Percentiles rank a stretch among this genome's conserved stretches.
Evolutionary conservation across 2,329 filamentous ascomycete genomes (phyloP).

Genomic region (Fusarium sp.): DNA sequence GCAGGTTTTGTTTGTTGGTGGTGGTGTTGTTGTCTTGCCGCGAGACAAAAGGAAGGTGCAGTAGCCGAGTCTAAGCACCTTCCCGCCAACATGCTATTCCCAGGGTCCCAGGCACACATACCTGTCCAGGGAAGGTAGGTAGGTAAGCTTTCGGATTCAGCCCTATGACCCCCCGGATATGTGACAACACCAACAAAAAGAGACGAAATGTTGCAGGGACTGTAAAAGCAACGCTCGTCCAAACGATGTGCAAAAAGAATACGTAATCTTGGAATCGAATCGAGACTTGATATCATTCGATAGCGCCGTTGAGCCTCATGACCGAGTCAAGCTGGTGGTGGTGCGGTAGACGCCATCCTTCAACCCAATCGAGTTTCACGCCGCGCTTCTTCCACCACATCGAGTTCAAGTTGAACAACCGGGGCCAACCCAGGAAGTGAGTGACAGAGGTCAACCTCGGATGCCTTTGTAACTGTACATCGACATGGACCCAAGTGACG

Average conservation of each 20-base stretch:
- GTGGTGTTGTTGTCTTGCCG: neutral
- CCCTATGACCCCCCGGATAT: neutral
- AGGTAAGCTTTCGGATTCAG: neutral
- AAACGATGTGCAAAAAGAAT: neutral
- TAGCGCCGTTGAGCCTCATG: rapidly evolving
- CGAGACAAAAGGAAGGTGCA: neutral
- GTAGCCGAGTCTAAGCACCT: neutral
- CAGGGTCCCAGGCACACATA: neutral
- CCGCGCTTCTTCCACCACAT: neutral
- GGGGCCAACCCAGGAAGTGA: neutral
- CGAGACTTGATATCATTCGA: neutral
- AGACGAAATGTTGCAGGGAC: neutral
- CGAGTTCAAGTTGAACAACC: neutral
- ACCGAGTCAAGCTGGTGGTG: rapidly evolving
- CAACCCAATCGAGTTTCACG: neutral
- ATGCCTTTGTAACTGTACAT: slow-evolving; percentile 4
- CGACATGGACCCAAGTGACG: slow-evolving; percentile 9
- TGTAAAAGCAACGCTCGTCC: neutral
- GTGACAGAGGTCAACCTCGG: neutral
- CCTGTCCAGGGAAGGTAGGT: neutral
- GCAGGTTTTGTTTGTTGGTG: slow-evolving; percentile 12
- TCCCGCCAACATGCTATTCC: neutral
- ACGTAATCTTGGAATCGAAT: slow-evolving; percentile 38
- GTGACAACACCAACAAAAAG: neutral
- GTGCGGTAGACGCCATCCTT: neutral